Percentiles rank a stretch among this genome's conserved stretches.
Evolutionary conservation across 2,329 filamentous ascomycete species (phyloP).

Genomic region (Aspergillus fumigatus): DNA sequence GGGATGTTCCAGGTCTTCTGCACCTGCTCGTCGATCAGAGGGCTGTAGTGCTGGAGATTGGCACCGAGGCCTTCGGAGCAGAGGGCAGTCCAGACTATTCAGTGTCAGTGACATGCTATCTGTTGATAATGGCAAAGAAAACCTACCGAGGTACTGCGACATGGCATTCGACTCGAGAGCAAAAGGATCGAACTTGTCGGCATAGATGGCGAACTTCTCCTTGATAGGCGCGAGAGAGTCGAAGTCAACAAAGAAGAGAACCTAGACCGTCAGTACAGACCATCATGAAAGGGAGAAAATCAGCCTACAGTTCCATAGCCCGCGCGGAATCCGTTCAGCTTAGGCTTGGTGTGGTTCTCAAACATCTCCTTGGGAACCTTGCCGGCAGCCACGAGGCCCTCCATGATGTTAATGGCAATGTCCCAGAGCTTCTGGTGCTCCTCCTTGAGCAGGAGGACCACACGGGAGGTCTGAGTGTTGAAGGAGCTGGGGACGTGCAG

Average conservation of each 20-base stretch:
- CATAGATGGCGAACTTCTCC: conserved; percentile 63
- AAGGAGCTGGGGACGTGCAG: conserved; percentile 71
- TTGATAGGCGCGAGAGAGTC: conserved; percentile 58
- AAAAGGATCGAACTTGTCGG: conserved; percentile 76
- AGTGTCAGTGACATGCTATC: conserved; percentile 1
- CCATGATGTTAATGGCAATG: conserved; percentile 62
- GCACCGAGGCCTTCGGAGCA: conserved; percentile 78
- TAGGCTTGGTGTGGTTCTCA: conserved; percentile 45
- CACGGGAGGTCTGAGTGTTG: conserved; percentile 79
- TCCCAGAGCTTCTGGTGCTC: conserved; percentile 90
- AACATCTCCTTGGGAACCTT: conserved; percentile 51
- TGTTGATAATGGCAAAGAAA: not conserved
- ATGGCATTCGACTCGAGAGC: conserved; percentile 71
- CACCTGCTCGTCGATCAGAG: conserved; percentile 70
- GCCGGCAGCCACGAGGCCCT: conserved; percentile 27
- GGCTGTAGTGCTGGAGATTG: conserved; percentile 92
- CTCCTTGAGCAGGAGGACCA: conserved; percentile 71
- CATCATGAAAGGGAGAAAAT: not conserved
- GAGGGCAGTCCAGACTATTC: conserved; percentile 66
- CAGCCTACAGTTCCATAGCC: conserved; percentile 68
- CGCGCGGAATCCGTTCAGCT: conserved; percentile 58
- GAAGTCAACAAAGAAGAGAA: conserved; percentile 82
- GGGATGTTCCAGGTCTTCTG: conserved; percentile 65
- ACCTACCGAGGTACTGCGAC: conserved; percentile 60
- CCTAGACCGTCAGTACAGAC: conserved; percentile 15